Base-by-base conservation (phyloP, 2,329 filamentous ascomycete species). In the Blastomyces gilchristii region DNA sequence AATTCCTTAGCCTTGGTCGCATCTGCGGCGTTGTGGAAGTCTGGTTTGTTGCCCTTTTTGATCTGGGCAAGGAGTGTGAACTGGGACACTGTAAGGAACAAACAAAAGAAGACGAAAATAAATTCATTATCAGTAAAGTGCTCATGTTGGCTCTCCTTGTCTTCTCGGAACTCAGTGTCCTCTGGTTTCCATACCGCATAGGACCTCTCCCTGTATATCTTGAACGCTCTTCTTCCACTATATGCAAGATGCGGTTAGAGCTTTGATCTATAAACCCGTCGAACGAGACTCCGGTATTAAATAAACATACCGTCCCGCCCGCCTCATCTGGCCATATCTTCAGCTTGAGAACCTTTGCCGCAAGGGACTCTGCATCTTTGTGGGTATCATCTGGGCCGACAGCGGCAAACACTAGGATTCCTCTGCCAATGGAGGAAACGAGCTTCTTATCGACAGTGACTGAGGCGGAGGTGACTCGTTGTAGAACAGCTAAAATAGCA, bases 1-100 rank as follows among this genome's bases (percentile, higher is more conserved):
- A 97, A 81, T 65, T 83, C 83, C 69, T 86, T 89, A 31, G 93
- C 94, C 63, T 92, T 85, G 12, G 89, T 85, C 3, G 87, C 87
- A 58, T 85, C 85, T 65, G 93, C 87, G 6, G 94, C 92, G 14
- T 89, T 89, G 74, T 96, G 93, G 70, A 99, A 99, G 74, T 95
- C 89, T 43, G 94, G 95, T 75, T 96, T 97, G 72, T 86, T 92
- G 66, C 93, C 93, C 76, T 97, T 97, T 73, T 92, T 96, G n/a
- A 92, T 92, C 56, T 87, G 89, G 57, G 91, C 95, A 59, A 96
- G 83, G 11, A 99, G 83, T 2, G 94, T 99, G 73, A 99, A 99
- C 77, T 99, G 94, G 16, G 94, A 97, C 56, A 99, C 93, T 95
- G 72, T 18, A 22, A 52, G 34, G 4, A 12, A 12, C 2, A 16